Evolutionary conservation across 2,329 filamentous ascomycete species (phyloP).

Genomic region (Ophiostoma sp.): DNA sequence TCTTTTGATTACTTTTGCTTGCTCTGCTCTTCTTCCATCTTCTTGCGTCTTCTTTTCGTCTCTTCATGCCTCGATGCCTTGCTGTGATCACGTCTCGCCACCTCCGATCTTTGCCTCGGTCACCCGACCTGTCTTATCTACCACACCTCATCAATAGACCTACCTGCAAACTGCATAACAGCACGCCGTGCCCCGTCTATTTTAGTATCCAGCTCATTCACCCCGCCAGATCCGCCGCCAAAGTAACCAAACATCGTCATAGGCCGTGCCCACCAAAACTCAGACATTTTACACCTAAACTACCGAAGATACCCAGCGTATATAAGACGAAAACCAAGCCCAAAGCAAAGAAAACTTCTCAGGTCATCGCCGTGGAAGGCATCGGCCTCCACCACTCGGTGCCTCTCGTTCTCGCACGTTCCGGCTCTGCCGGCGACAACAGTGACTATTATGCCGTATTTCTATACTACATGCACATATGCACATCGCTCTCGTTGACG

Average conservation of each 20-base stretch:
- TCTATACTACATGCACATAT: conserved; percentile 1
- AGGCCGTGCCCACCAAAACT: neutral
- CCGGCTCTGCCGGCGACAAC: neutral
- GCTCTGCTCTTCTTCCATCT: neutral
- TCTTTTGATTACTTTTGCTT: neutral
- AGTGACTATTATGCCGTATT: neutral
- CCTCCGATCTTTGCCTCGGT: neutral
- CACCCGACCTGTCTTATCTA: neutral
- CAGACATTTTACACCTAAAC: neutral
- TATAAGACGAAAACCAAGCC: neutral
- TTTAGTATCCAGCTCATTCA: neutral
- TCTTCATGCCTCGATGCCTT: neutral
- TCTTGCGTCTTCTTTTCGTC: neutral
- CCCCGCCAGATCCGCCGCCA: conserved; percentile 6
- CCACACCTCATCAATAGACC: neutral
- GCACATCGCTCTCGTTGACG: neutral
- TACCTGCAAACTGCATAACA: neutral
- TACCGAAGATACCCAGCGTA: neutral
- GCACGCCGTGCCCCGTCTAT: neutral
- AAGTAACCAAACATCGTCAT: neutral
- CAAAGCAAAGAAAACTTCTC: neutral
- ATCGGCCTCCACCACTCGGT: neutral
- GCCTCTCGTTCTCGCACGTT: neutral
- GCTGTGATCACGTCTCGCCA: neutral
- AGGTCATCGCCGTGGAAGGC: neutral